Evolutionary conservation across 768 basidiomycete species (phyloP), one percentile per base, ranked within the genome.

Genomic region (Mycena latifolia): DNA sequence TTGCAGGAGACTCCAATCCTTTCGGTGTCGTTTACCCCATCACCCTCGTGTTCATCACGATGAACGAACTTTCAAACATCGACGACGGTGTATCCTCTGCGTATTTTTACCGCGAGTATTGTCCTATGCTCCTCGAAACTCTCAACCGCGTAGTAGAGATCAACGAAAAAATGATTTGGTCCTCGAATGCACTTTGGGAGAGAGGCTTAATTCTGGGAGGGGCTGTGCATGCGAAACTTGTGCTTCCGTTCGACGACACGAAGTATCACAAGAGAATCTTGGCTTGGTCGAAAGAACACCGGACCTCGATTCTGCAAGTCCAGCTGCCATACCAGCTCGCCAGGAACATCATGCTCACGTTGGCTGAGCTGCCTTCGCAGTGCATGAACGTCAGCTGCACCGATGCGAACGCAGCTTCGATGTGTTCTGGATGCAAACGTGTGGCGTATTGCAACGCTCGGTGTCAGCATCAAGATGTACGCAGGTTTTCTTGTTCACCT

Each of bases 201-300:
- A 17, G 0, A 3, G 64, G 64, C 7, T 10, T 60, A 7, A 24
- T n/a, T 6, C 20, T 65, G 35, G 64, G 57, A 15, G 64, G 64
- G 8, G 9, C 53, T 12, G 46, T 65, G 7, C 64, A 65, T 33
- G 57, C 64, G 53, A 60, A 65, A 50, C 64, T 65, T 2, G 64
- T 65, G n/a, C 64, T 65, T 27, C 64, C 64, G 11, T 60, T 60
- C 47, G 64, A 65, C 64, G 64, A 60, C 37, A n/a, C 46, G 8
- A 28, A 48, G 29, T 65, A 65, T 43, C 57, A 65, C 58, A 3
- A 11, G 39, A 29, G 15, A 22, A 65, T 65, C 45, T 33, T 65
- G 45, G 45, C 5, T 7, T 59, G 18, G 14, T 65, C 64, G 45
- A 28, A 45, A 20, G 7, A 2, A 20, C 3, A 24, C 18, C 57